Conservation (phyloP, 768 basidiomycete species). For the Trametes cubensis region DNA sequence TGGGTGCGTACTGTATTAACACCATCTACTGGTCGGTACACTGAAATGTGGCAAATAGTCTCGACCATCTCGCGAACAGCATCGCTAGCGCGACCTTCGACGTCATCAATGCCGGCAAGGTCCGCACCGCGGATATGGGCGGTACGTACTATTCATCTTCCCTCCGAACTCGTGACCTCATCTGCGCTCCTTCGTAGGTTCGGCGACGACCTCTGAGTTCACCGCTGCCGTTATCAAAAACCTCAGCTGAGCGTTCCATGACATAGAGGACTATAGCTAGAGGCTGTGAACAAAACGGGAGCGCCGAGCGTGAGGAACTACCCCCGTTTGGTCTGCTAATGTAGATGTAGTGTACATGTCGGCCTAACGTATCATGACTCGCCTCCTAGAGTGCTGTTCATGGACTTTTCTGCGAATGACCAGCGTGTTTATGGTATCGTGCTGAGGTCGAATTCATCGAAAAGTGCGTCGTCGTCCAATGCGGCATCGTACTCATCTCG, state of each 20-base stretch:
- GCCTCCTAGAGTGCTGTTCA: slow-evolving; percentile 16
- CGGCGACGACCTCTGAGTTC: slow-evolving; percentile 92
- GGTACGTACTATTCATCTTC: slow-evolving; percentile 53
- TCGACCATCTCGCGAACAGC: slow-evolving; percentile 90
- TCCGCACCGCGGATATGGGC: slow-evolving; percentile 94
- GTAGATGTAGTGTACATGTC: slow-evolving; percentile 29
- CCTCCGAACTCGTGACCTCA: not conserved
- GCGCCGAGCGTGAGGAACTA: slow-evolving; percentile 18
- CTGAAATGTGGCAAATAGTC: slow-evolving; percentile 51
- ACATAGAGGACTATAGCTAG: slow-evolving; percentile 5
- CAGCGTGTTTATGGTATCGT: slow-evolving; percentile 6
- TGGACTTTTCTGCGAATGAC: not conserved
- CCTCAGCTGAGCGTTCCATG: slow-evolving; percentile 43
- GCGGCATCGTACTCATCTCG: slow-evolving; percentile 57
- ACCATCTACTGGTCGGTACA: slow-evolving; percentile 9
- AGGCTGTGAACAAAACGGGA: slow-evolving; percentile 1
- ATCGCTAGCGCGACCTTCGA: slow-evolving; percentile 93
- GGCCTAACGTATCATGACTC: slow-evolving; percentile 22
- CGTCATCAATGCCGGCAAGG: slow-evolving; percentile 85
- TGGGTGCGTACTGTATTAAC: slow-evolving; percentile 59
- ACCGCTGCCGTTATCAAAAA: slow-evolving; percentile 90
- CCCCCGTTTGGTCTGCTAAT: slow-evolving; percentile 22
- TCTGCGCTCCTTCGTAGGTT: slow-evolving; percentile 49
- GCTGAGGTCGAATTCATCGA: slow-evolving; percentile 47
- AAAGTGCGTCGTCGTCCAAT: slow-evolving; percentile 50